A percentile compares a stretch with the other conserved stretches of the same genome.
Conservation (phyloP, 306 rosid genomes). For the Gillenia trifoliata region DNA sequence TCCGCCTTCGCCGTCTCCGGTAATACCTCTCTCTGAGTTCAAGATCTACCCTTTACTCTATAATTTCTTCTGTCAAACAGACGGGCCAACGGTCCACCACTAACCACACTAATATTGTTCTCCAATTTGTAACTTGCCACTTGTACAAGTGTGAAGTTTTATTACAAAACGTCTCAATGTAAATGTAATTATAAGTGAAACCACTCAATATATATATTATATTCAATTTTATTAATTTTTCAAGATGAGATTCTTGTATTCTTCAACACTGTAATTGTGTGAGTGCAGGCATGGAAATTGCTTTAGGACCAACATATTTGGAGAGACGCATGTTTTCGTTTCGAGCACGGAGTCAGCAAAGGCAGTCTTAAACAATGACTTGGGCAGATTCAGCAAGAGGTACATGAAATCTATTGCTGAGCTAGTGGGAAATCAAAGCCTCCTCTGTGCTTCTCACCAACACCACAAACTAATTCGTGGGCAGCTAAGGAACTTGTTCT, state of each 20-base stretch:
- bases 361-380: slow-evolving; percentile 50
- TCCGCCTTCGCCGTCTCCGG: slow-evolving; percentile 58
- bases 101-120: not conserved
- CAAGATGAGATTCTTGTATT: not conserved
- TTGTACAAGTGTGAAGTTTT: not conserved
- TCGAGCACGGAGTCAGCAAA: slow-evolving; percentile 63
- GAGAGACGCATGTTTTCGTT: slow-evolving; percentile 65
- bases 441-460: slow-evolving; percentile 51
- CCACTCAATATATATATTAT: not conserved
- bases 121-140: too few relatives aligned
- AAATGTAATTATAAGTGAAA: not conserved
- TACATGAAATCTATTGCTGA: slow-evolving; percentile 59
- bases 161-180: not conserved
- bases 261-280: not conserved
- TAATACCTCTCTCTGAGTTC: not conserved
- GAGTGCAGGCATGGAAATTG: slow-evolving; percentile 60
- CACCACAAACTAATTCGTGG: slow-evolving; percentile 68
- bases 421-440: slow-evolving; percentile 59
- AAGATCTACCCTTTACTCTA: not conserved
- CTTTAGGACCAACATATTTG: slow-evolving; percentile 68
- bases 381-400: slow-evolving; percentile 60
- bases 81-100: not conserved
- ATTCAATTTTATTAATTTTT: too few relatives aligned
- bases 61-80: not conserved
- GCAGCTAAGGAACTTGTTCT: slow-evolving; percentile 45